Evolutionary conservation across 208 protist genomes (phyloP).

Genomic region (Trypanosoma grayi): DNA sequence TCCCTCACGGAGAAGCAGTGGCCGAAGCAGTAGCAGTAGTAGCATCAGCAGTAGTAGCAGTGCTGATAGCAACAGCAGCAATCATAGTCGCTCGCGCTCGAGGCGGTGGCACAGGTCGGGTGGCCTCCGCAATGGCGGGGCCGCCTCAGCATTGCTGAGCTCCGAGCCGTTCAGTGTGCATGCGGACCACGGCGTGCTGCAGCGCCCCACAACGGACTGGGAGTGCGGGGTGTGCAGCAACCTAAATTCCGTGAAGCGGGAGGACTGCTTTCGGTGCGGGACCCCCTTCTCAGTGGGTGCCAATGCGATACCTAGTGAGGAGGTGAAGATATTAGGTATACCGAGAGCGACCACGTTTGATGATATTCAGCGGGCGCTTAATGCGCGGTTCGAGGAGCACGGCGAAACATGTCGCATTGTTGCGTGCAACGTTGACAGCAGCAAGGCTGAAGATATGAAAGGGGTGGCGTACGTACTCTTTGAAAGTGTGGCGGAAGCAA

Average conservation of each 20-base stretch:
- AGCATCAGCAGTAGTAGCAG: conserved; percentile 8
- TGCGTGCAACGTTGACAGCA: not conserved
- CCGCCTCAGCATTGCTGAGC: conserved; percentile 1
- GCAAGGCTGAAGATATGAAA: conserved; percentile 4
- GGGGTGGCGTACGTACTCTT: conserved; percentile 37
- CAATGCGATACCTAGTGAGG: conserved; percentile 35
- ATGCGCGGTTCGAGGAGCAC: conserved; percentile 12
- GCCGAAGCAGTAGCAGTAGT: conserved; percentile 3
- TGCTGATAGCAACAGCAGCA: not conserved
- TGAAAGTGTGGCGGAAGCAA: conserved; percentile 42
- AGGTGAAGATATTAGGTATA: conserved; percentile 42
- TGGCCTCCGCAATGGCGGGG: not conserved
- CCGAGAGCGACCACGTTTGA: conserved; percentile 16
- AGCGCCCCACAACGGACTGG: conserved; percentile 54
- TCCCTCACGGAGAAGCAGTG: not conserved
- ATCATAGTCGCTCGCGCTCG: conserved; percentile 3
- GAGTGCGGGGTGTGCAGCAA: conserved; percentile 87
- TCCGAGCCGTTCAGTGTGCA: conserved; percentile 15
- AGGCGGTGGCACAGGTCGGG: not conserved
- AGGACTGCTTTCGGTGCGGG: conserved; percentile 68
- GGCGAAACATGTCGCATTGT: conserved; percentile 18
- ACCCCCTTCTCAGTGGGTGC: conserved; percentile 37
- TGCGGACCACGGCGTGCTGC: conserved; percentile 4
- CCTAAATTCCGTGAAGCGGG: conserved; percentile 63
- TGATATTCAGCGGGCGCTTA: conserved; percentile 26